Conservation (phyloP, 2,329 filamentous ascomycete genomes). For the Apiospora arundinis region DNA sequence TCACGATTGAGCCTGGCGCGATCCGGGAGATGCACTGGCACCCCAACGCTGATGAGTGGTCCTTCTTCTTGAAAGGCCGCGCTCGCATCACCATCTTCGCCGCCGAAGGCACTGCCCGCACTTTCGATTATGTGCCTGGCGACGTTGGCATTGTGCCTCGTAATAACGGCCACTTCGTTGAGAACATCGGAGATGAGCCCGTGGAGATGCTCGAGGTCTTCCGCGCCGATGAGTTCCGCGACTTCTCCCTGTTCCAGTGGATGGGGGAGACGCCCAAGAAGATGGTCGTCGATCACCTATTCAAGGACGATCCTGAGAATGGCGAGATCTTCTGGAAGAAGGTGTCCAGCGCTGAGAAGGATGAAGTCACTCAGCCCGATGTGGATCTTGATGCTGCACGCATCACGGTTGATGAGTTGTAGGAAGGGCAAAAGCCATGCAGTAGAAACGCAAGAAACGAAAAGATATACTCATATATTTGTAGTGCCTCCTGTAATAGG, state of each 20-base stretch:
- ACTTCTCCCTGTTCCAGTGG: constrained; percentile 79
- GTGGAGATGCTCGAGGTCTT: constrained; percentile 81
- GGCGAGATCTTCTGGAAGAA: constrained; percentile 67
- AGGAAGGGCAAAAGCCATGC: neutral
- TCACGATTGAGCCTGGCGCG: constrained; percentile 73
- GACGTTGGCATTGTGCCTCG: constrained; percentile 79
- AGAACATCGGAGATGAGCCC: constrained; percentile 80
- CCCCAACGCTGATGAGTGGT: constrained; percentile 80
- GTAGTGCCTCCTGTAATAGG: neutral
- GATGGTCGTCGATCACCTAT: constrained; percentile 71
- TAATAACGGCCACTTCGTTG: constrained; percentile 83
- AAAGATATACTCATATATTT: neutral
- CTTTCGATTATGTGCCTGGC: constrained; percentile 77
- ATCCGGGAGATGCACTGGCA: constrained; percentile 87
- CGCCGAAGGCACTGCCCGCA: constrained; percentile 70
- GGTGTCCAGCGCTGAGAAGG: constrained; percentile 67
- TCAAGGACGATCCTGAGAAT: constrained; percentile 64
- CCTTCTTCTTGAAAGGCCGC: constrained; percentile 75
- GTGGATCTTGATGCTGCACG: constrained; percentile 21
- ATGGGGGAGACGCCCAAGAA: constrained; percentile 73
- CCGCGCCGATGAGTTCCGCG: constrained; percentile 72
- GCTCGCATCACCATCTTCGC: constrained; percentile 79
- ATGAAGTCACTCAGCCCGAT: constrained; percentile 52
- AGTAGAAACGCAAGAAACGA: neutral
- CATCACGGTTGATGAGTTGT: neutral